phyloP scores from a whole-genome alignment of 2,329 filamentous ascomycete genomes.

The Cercospora berteroae region DNA sequence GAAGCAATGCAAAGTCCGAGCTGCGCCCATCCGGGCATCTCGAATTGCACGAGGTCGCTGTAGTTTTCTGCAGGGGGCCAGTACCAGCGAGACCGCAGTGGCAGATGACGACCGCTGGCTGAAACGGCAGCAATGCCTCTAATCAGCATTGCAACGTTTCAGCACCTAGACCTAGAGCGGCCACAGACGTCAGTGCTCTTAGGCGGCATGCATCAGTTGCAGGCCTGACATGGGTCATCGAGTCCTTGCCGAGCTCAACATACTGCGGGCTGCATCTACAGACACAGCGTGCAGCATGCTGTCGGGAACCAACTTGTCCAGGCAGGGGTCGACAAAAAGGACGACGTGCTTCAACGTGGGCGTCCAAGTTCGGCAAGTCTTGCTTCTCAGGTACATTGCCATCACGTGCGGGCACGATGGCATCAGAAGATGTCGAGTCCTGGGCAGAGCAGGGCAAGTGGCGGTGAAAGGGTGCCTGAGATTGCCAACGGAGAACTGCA shows the following conservation, averaged over 20 bases:
- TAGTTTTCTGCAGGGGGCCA: not conserved
- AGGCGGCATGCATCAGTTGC: not conserved
- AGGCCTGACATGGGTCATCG: not conserved
- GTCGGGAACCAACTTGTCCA: conserved; percentile 8
- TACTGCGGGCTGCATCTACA: not conserved
- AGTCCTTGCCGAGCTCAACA: not conserved
- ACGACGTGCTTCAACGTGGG: conserved; percentile 11
- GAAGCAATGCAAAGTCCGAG: conserved; percentile 14
- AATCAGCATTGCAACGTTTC: not conserved
- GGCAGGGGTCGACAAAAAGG: not conserved
- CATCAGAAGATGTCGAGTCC: conserved; percentile 9
- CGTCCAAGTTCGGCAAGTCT: conserved; percentile 17
- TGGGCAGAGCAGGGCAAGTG: conserved; percentile 28
- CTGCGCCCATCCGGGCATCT: conserved; percentile 19
- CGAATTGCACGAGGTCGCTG: conserved; percentile 13
- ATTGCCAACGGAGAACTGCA: conserved; percentile 32
- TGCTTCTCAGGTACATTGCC: conserved; percentile 10
- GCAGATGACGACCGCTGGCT: not conserved
- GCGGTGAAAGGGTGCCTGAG: conserved; percentile 32
- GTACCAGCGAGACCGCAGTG: not conserved
- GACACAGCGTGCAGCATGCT: conserved; percentile 13
- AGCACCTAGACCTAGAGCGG: not conserved
- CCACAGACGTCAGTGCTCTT: not conserved
- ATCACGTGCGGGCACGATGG: conserved; percentile 14
- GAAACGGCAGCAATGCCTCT: not conserved